Evolutionary conservation across 2,329 filamentous ascomycete species (phyloP).

Genomic region (Macroventuria anomochaeta): DNA sequence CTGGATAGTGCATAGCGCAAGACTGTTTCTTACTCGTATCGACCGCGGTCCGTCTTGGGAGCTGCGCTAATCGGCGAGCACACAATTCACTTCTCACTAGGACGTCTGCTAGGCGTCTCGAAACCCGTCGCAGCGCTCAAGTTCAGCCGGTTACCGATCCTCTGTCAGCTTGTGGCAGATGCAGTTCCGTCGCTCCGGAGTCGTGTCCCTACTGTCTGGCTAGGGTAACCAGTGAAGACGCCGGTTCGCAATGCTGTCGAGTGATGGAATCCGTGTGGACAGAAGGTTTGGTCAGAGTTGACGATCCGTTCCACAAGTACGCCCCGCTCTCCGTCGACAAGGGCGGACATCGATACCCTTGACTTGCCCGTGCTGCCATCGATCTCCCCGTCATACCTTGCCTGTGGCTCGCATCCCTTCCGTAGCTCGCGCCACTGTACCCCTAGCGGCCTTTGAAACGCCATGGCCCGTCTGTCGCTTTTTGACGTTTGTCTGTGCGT

Average conservation of each 20-base stretch:
- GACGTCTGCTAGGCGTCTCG: slow-evolving; percentile 21
- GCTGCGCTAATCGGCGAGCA: slow-evolving; percentile 35
- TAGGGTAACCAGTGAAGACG: slow-evolving; percentile 26
- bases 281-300: slow-evolving; percentile 26
- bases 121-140: slow-evolving; percentile 6
- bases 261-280: slow-evolving; percentile 23
- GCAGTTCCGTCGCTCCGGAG: slow-evolving; percentile 34
- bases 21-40: slow-evolving; percentile 23
- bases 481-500: slow-evolving; percentile 17
- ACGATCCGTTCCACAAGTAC: slow-evolving; percentile 46
- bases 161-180: slow-evolving; percentile 18
- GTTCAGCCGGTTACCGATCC: slow-evolving; percentile 5
- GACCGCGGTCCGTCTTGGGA: slow-evolving; percentile 25
- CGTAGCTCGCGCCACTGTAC: slow-evolving; percentile 41
- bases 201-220: slow-evolving; percentile 28
- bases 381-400: slow-evolving; percentile 46
- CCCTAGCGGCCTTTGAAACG: slow-evolving; percentile 41
- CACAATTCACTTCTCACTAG: slow-evolving; percentile 30
- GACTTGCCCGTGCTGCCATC: slow-evolving; percentile 42
- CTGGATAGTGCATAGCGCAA: slow-evolving; percentile 5
- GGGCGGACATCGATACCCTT: slow-evolving; percentile 31
- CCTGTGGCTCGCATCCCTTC: slow-evolving; percentile 47
- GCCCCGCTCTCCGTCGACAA: slow-evolving; percentile 43
- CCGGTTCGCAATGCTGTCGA: slow-evolving; percentile 15
- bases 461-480: slow-evolving; percentile 33